These are phyloP conservation scores for Aspergillus hortae DNA, from an alignment of 2,329 filamentous ascomycete species.

Conservation along the genomic window DNA sequence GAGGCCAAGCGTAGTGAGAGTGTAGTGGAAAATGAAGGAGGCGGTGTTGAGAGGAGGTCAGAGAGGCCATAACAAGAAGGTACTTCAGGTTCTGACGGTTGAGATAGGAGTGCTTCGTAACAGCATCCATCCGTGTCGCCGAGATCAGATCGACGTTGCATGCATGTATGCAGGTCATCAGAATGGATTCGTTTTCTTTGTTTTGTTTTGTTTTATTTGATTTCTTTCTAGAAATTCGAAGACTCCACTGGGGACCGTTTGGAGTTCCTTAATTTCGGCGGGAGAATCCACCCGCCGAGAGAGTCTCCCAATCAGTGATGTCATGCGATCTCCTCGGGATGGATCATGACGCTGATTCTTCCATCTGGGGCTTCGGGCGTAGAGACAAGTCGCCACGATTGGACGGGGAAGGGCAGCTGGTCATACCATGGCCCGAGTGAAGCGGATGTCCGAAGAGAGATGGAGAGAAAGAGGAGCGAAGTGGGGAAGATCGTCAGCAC, in stretches of 20 bases:
- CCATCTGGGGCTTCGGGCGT: neutral
- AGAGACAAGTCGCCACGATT: neutral
- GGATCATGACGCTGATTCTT: neutral
- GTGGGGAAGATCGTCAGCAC: neutral
- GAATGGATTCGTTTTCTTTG: too few species aligned
- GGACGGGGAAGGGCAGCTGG: neutral
- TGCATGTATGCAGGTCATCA: neutral
- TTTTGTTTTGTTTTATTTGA: too few species aligned
- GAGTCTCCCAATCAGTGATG: conserved; percentile 9
- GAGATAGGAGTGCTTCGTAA: neutral
- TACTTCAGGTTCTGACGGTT: too few species aligned
- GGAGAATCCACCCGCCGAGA: neutral
- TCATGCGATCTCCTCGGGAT: conserved; percentile 3
- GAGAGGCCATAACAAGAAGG: too few species aligned
- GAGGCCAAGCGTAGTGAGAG: too few species aligned
- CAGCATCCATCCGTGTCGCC: too few species aligned
- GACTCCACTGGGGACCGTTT: conserved; percentile 5
- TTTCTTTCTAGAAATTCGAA: conserved; percentile 11
- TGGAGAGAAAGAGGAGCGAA: neutral
- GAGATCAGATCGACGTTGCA: neutral
- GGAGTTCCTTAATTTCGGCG: conserved; percentile 10
- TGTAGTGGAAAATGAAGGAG: too few species aligned
- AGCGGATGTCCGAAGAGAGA: neutral
- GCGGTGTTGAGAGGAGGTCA: too few species aligned
- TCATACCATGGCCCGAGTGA: neutral